These are phyloP conservation scores for Geopyxis carbonaria DNA, from an alignment of 495 filamentous ascomycete genomes.

Conservation along the genomic window DNA sequence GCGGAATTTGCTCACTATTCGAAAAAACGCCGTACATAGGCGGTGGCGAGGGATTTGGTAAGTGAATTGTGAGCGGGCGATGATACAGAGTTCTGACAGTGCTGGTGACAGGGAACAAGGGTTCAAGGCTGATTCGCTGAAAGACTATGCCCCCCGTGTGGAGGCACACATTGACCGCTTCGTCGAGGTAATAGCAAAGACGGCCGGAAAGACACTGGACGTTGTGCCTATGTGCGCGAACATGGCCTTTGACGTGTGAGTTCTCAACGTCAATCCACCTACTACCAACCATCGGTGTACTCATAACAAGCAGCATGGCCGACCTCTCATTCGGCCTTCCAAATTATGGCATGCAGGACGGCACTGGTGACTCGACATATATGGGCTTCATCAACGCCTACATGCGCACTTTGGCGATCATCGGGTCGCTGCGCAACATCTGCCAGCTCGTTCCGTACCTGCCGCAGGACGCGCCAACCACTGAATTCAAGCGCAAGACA, in stretches of 20 bases:
- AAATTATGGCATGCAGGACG: constrained; percentile 15
- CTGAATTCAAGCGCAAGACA: constrained; percentile 3
- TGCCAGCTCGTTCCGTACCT: constrained; percentile 11
- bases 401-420: background rate
- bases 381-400: constrained; percentile 3
- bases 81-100: background rate
- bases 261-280: background rate
- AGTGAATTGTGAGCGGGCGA: background rate
- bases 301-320: constrained; percentile 8
- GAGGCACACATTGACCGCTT: constrained; percentile 14
- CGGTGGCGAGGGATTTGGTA: constrained; percentile 13
- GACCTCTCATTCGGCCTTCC: constrained; percentile 14
- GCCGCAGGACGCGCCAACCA: constrained; percentile 6
- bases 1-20: constrained; percentile 7
- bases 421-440: constrained; percentile 4
- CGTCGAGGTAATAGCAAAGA: constrained; percentile 3
- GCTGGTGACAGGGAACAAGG: constrained; percentile 5
- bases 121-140: constrained; percentile 8
- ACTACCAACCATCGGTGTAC: background rate
- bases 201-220: constrained; percentile 4
- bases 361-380: constrained; percentile 6
- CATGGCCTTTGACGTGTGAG: constrained; percentile 16
- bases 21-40: constrained; percentile 11
- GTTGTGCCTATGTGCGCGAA: constrained; percentile 1
- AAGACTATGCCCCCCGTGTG: constrained; percentile 13